Base-by-base conservation (phyloP, 495 filamentous ascomycete genomes). In the Penicillium egyptiacum region DNA sequence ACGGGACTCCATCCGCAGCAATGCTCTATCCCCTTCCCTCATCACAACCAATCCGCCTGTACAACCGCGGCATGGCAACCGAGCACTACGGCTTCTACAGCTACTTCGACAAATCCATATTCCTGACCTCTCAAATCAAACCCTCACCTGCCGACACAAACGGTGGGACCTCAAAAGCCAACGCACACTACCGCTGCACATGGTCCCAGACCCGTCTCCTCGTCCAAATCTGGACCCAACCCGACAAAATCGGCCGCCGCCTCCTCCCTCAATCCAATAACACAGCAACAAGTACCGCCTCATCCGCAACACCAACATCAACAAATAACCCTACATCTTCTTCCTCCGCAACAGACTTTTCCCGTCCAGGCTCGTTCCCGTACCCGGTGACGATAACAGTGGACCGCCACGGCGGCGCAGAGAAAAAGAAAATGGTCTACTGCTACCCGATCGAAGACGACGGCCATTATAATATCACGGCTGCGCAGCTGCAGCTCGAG, bases 61-160 rank as follows among this genome's bases (percentile, higher is more conserved):
- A 89, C 75, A 88, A 98, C 70, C 87, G 91, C 22, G 91, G 86
- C 19, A 71, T 86, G 33, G 74, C 81, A 3, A 85, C 83, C 0
- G 94, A 98, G 67, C 91, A 96, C 73, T 98, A 95, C 71, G 90
- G 90, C 10, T 96, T 97, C 73, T 96, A 96, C 71, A 88, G 82
- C 0, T 96, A 96, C 78, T 98, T 87, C 71, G 85, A 92, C 70
- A 90, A 91, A 60, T 89, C 88, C 5, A 91, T 95, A 51, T 95
- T 92, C 77, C 77, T 92, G 49, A 80, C 83, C 51, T 83, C 80
- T 11, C 64, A 71, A n/a, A 67, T 70, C 7, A 66, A 35, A 16
- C 72, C 1, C 60, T 79, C 19, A 75, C 77, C 39, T 60, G 52
- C 25, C 64, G 90, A 95, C 63, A 55, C 67, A 7, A 77, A 86